Evolutionary conservation across 1,284 basidiomycete species (phyloP).

Genomic region (Rhodotorula sp.): DNA sequence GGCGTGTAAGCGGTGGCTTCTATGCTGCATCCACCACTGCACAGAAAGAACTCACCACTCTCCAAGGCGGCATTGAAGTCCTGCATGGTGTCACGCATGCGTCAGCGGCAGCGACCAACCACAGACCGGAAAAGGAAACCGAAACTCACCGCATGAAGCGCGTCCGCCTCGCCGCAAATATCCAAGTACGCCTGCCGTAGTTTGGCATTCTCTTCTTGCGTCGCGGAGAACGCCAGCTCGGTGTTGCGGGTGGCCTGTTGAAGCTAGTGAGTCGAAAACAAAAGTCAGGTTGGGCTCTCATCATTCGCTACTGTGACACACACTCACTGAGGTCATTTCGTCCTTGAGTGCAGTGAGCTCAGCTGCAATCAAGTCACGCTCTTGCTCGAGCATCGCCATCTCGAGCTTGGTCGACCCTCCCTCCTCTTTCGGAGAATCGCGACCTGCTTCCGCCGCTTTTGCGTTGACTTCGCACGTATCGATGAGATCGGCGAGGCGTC

Average conservation of each 20-base stretch:
- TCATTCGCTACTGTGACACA: not conserved
- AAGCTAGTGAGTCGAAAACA: not conserved
- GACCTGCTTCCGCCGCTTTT: not conserved
- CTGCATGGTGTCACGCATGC: not conserved
- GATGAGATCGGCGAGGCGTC: conserved; percentile 21
- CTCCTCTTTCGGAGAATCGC: not conserved
- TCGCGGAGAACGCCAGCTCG: not conserved
- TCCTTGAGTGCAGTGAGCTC: conserved; percentile 27
- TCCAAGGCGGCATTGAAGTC: conserved; percentile 27
- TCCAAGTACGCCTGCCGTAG: conserved; percentile 20
- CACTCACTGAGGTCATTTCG: conserved; percentile 7
- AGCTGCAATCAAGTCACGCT: conserved; percentile 30
- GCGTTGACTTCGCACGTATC: conserved; percentile 6
- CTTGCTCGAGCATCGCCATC: conserved; percentile 28
- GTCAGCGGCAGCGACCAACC: too few species aligned
- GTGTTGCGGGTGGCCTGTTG: not conserved
- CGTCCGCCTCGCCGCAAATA: conserved; percentile 25
- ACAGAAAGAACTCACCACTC: not conserved
- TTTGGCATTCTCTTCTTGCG: conserved; percentile 8
- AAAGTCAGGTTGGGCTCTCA: not conserved
- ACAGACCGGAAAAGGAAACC: too few species aligned
- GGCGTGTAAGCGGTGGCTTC: not conserved
- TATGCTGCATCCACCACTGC: not conserved
- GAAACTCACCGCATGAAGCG: not conserved
- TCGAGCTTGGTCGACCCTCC: conserved; percentile 13